Evolutionary conservation across 2,329 filamentous ascomycete species (phyloP).

Genomic region (Cyphellophora europaea): DNA sequence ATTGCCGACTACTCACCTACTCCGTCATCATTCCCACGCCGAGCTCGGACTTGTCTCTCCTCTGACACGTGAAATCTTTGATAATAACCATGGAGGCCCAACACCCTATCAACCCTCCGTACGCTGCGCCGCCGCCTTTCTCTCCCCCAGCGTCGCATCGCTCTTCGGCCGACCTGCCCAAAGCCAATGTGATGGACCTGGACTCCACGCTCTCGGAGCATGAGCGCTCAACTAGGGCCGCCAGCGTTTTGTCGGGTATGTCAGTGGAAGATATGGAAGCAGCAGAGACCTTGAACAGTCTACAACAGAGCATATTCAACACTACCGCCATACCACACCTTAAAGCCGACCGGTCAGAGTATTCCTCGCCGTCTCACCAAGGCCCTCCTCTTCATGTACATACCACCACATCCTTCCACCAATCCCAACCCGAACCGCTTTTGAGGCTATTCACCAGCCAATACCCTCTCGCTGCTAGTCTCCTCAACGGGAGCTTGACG

Average conservation of each 20-base stretch:
- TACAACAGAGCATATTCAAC: conserved; percentile 53
- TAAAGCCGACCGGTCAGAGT: conserved; percentile 19
- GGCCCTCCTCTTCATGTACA: conserved; percentile 44
- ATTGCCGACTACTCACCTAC: no score
- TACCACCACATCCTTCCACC: conserved; percentile 25
- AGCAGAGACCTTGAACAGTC: conserved; percentile 65
- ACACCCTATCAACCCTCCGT: conserved; percentile 7
- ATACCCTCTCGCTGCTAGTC: conserved; percentile 75
- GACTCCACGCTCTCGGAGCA: conserved; percentile 26
- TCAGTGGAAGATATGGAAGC: conserved; percentile 44
- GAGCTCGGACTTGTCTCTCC: no score
- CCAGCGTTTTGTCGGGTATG: conserved; percentile 34
- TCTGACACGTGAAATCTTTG: no score
- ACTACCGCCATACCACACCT: not conserved
- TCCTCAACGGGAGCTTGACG: conserved; percentile 74
- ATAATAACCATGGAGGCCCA: not conserved
- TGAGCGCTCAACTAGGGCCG: conserved; percentile 32
- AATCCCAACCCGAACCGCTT: conserved; percentile 63
- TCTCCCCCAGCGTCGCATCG: conserved; percentile 13
- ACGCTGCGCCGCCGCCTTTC: conserved; percentile 15
- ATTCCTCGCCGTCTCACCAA: conserved; percentile 36
- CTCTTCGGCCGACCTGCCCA: conserved; percentile 11
- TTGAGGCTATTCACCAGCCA: conserved; percentile 79
- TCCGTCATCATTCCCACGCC: no score
- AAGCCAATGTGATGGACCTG: conserved; percentile 25